Conservation (phyloP, 192 early-diverging fungal species). For the Entomortierella chlamydospora region DNA sequence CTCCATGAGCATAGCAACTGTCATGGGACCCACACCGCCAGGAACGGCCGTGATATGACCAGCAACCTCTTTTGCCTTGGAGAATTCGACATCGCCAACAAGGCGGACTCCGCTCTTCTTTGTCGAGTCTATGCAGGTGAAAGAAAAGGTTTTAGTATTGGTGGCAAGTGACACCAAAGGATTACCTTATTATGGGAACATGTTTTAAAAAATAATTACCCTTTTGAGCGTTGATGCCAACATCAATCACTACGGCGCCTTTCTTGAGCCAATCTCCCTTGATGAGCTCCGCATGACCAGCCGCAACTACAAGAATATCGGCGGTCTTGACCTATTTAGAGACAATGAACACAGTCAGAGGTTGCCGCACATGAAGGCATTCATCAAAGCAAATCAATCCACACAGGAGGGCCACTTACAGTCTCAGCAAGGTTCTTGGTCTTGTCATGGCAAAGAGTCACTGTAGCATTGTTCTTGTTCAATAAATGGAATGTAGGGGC, state of each 20-base stretch:
- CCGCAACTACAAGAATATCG: conserved; percentile 93
- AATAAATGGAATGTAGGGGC: conserved; percentile 89
- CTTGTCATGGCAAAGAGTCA: conserved; percentile 93
- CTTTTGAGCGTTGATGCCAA: conserved; percentile 92
- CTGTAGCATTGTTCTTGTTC: conserved; percentile 85
- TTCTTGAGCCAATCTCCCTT: conserved; percentile 96
- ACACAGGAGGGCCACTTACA: conserved; percentile 66
- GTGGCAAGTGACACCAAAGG: too few relatives aligned
- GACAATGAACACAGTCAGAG: too few relatives aligned
- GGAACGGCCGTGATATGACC: conserved; percentile 95
- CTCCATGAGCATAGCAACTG: conserved; percentile 96
- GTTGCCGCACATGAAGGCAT: too few relatives aligned
- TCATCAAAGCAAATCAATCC: too few relatives aligned
- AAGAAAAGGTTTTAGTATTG: background rate
- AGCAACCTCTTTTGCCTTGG: conserved; percentile 74
- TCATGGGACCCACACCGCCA: conserved; percentile 99
- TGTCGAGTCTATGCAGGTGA: conserved; percentile 70
- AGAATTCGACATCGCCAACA: conserved; percentile 96
- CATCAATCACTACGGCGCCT: conserved; percentile 95
- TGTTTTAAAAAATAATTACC: too few relatives aligned
- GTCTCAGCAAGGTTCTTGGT: conserved; percentile 81
- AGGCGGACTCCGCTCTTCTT: conserved; percentile 92
- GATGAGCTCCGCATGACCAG: conserved; percentile 83
- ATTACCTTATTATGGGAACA: too few relatives aligned
- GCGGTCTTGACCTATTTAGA: conserved; percentile 68